phyloP scores from a whole-genome alignment of 176 grass and related monocot genomes.

The Oryza rufipogon region DNA sequence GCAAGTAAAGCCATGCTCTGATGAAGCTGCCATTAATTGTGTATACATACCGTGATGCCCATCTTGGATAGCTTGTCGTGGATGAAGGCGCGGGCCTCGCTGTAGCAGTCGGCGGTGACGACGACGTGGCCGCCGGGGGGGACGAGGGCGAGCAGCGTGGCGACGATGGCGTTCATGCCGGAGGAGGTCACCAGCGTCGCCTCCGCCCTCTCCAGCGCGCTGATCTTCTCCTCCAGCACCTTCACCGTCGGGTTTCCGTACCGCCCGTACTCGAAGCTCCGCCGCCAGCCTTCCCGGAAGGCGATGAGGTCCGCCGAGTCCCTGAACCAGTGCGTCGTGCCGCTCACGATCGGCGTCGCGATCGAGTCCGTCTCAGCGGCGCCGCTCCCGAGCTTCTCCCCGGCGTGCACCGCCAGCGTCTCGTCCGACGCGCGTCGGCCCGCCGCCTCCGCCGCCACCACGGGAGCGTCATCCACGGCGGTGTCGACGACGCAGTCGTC shows the following conservation, averaged over 20 bases:
- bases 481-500: not conserved
- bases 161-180: constrained; percentile 88
- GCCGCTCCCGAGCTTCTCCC: constrained; percentile 62
- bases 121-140: constrained; percentile 69
- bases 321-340: constrained; percentile 82
- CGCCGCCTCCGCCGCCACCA: too few relatives aligned
- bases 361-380: constrained; percentile 53
- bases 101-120: constrained; percentile 77
- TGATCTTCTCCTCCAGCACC: constrained; percentile 82
- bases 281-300: constrained; percentile 78
- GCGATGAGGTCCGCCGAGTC: constrained; percentile 69
- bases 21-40: not conserved
- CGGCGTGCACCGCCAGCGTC: constrained; percentile 77
- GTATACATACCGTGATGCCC: constrained; percentile 60
- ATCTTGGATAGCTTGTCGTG: constrained; percentile 66
- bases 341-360: constrained; percentile 73
- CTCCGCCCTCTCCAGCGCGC: constrained; percentile 75
- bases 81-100: constrained; percentile 78
- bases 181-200: constrained; percentile 78
- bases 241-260: constrained; percentile 78
- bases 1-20: not conserved
- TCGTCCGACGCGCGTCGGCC: constrained; percentile 52
- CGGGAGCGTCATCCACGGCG: not conserved
- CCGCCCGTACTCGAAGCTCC: constrained; percentile 79
- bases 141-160: constrained; percentile 62